phyloP scores from a whole-genome alignment of 805 yeast species.

The Saturnispora mendoncae region DNA sequence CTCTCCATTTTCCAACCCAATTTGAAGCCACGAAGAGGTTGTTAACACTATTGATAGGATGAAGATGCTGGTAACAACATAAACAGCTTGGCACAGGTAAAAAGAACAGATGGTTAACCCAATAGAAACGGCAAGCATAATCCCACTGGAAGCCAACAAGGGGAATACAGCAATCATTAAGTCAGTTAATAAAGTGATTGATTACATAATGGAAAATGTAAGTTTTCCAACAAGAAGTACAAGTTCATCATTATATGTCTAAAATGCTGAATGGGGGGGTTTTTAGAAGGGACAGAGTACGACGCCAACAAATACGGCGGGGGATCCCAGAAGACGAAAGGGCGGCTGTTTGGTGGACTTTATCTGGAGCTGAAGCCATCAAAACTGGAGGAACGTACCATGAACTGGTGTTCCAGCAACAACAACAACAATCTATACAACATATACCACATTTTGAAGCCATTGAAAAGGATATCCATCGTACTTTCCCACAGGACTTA shows the following conservation, averaged over 20 bases:
- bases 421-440: neutral
- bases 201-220: no score
- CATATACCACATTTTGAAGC: conserved; percentile 54
- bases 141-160: conserved; percentile 3
- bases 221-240: no score
- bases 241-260: no score
- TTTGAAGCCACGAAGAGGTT: conserved; percentile 2
- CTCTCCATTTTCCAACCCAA: neutral
- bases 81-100: neutral
- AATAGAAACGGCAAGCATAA: neutral
- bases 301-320: conserved; percentile 1
- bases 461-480: conserved; percentile 84
- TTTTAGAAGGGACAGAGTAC: neutral
- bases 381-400: conserved; percentile 1
- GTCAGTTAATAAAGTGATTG: no score
- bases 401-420: conserved; percentile 2
- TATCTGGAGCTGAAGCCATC: conserved; percentile 3
- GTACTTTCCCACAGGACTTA: conserved; percentile 92
- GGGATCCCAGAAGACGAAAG: neutral
- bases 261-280: neutral
- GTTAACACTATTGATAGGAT: neutral
- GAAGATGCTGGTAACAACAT: neutral
- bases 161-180: conserved; percentile 3
- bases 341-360: neutral
- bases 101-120: neutral